Evolutionary conservation across 1,139 yeast species (phyloP).

Genomic region (Geotrichum fermentans): DNA sequence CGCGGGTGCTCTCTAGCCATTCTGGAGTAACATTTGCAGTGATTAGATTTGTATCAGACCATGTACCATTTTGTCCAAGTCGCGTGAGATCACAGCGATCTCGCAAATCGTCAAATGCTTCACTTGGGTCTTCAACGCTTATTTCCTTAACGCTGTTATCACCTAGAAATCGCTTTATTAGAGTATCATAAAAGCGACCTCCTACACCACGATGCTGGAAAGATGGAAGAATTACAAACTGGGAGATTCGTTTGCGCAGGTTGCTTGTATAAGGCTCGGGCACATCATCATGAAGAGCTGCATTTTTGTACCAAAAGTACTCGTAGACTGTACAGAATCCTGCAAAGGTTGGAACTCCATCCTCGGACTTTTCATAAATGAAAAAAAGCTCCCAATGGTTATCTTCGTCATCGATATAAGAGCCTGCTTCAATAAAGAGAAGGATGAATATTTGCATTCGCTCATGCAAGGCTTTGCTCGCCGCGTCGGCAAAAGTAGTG

Average conservation of each 20-base stretch:
- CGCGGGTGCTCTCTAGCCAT: conserved; percentile 45
- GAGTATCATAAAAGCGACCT: conserved; percentile 52
- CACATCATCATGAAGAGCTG: conserved; percentile 49
- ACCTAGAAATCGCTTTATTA: conserved; percentile 52
- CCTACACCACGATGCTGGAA: conserved; percentile 70
- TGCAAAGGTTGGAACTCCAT: conserved; percentile 43
- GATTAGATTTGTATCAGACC: conserved; percentile 21
- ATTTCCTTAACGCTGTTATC: conserved; percentile 61
- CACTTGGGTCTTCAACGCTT: conserved; percentile 94
- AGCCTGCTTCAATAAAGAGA: conserved; percentile 89
- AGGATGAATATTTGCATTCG: conserved; percentile 76
- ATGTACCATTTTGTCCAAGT: conserved; percentile 40
- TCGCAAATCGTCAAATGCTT: conserved; percentile 83
- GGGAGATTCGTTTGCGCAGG: conserved; percentile 74
- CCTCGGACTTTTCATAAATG: conserved; percentile 31
- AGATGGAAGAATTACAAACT: conserved; percentile 78
- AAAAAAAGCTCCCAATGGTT: conserved; percentile 62
- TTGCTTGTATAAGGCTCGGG: conserved; percentile 32
- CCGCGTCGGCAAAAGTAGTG: conserved; percentile 41
- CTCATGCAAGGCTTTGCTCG: conserved; percentile 53
- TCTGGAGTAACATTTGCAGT: conserved; percentile 22
- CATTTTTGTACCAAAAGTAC: conserved; percentile 71
- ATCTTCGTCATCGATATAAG: conserved; percentile 74
- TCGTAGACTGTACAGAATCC: conserved; percentile 84
- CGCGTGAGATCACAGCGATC: conserved; percentile 73